These are phyloP conservation scores for Penicillium sp. DNA, from an alignment of 2,329 filamentous ascomycete genomes.

Conservation along the genomic window DNA sequence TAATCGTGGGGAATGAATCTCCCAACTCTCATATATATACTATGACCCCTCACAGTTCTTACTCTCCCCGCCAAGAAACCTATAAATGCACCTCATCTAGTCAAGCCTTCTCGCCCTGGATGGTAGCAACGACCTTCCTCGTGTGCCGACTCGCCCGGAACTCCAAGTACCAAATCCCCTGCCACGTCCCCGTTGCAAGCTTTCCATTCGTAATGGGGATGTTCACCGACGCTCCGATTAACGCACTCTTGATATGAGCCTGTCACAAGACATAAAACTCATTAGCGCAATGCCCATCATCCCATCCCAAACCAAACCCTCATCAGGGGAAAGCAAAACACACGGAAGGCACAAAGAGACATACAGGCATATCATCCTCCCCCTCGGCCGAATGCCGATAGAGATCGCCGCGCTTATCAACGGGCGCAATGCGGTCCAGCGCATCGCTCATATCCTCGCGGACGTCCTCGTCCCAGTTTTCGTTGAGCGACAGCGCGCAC, in stretches of 20 bases:
- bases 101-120: conserved; percentile 77
- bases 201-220: conserved; percentile 89
- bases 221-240: conserved; percentile 86
- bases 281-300: not conserved
- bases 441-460: conserved; percentile 92
- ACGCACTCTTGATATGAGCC: conserved; percentile 90
- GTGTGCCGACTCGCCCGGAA: conserved; percentile 78
- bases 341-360: conserved; percentile 39
- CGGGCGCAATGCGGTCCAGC: conserved; percentile 85
- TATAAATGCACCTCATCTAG: conserved; percentile 13
- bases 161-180: conserved; percentile 90
- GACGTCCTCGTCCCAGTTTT: conserved; percentile 89
- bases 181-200: conserved; percentile 67
- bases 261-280: conserved; percentile 35
- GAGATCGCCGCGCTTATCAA: conserved; percentile 74
- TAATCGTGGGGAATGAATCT: not conserved
- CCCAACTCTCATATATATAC: not conserved
- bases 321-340: conserved; percentile 2
- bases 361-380: conserved; percentile 87
- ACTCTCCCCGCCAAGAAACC: too few species aligned
- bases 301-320: not conserved
- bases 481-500: conserved; percentile 88
- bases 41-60: not conserved
- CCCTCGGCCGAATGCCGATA: conserved; percentile 91
- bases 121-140: conserved; percentile 86